A percentile compares a stretch with the other conserved stretches of the same genome.
phyloP scores from a whole-genome alignment of 371 early-diverging fungal species.

The Cokeromyces recurvatus region DNA sequence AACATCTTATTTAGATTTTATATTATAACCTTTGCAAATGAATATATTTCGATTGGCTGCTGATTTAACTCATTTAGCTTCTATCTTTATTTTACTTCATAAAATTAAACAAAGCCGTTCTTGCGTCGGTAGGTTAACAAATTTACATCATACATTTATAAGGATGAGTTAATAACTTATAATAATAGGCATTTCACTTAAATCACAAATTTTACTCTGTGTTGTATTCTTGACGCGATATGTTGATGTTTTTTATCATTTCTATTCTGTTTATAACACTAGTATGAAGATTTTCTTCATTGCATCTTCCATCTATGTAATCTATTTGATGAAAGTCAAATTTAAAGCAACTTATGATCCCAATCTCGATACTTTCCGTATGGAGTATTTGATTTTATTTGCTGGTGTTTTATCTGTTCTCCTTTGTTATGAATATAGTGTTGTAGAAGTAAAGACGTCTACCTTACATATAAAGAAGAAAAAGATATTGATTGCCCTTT shows the following conservation, averaged over 20 bases:
- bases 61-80: conserved; percentile 94
- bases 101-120: conserved; percentile 86
- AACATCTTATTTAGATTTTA: too few relatives aligned
- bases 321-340: conserved; percentile 85
- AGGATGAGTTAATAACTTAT: not conserved
- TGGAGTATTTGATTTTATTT: conserved; percentile 73
- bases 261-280: conserved; percentile 86
- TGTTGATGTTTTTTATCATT: conserved; percentile 81
- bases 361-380: conserved; percentile 85
- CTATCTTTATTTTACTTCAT: conserved; percentile 86
- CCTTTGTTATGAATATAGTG: conserved; percentile 65
- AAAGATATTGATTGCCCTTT: too few relatives aligned
- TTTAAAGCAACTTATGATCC: conserved; percentile 93
- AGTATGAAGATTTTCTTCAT: conserved; percentile 97
- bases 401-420: conserved; percentile 67
- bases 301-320: conserved; percentile 74
- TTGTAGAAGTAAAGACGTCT: conserved; percentile 67
- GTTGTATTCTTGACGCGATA: conserved; percentile 94
- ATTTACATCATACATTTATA: not conserved
- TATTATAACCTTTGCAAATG: too few relatives aligned
- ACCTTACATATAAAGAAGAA: too few relatives aligned
- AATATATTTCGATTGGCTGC: conserved; percentile 89
- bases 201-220: conserved; percentile 92
- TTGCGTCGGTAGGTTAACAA: conserved; percentile 66
- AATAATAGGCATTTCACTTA: conserved; percentile 91